Percentiles rank a stretch among this genome's conserved stretches.
These are phyloP conservation scores for Pelargonium cotyledonis DNA, from an alignment of 441 rosid species.

Conservation along the genomic window DNA sequence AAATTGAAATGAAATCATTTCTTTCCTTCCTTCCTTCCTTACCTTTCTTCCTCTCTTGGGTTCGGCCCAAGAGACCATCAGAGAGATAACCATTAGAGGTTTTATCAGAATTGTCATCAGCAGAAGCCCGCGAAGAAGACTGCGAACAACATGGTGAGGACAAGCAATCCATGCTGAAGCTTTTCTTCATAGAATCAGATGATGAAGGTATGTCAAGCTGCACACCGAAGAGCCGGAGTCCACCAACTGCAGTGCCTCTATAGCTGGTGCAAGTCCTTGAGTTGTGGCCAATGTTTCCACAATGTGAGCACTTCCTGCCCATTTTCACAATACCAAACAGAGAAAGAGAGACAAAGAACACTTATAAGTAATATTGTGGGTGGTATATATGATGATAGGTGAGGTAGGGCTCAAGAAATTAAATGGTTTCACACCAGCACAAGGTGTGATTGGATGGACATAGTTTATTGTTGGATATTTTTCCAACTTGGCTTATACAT, in stretches of 20 bases:
- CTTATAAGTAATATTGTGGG: conserved; percentile 25
- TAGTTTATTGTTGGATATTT: conserved; percentile 36
- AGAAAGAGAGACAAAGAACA: conserved; percentile 12
- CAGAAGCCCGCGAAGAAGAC: conserved; percentile 30
- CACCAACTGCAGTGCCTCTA: conserved; percentile 27
- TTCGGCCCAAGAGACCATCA: conserved; percentile 32
- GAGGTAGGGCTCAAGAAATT: conserved; percentile 41
- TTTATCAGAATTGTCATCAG: conserved; percentile 28
- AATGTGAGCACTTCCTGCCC: conserved; percentile 87
- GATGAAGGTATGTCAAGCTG: conserved; percentile 46
- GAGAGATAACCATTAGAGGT: conserved; percentile 48
- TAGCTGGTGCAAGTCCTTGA: conserved; percentile 60
- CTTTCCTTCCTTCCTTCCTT: too few relatives aligned
- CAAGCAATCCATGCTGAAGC: conserved; percentile 68
- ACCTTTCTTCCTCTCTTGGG: conserved; percentile 67
- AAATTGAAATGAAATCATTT: not conserved
- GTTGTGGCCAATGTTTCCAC: conserved; percentile 79
- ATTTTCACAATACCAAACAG: conserved; percentile 30
- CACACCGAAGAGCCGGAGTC: conserved; percentile 67
- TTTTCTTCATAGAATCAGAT: conserved; percentile 44
- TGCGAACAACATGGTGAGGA: conserved; percentile 16
- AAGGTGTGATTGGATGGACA: conserved; percentile 57
- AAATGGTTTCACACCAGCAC: conserved; percentile 48
- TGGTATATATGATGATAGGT: conserved; percentile 35
- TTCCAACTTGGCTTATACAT: conserved; percentile 33